Base-by-base conservation (phyloP, 1,139 yeast species). In the Yamadazyma taylorii region DNA sequence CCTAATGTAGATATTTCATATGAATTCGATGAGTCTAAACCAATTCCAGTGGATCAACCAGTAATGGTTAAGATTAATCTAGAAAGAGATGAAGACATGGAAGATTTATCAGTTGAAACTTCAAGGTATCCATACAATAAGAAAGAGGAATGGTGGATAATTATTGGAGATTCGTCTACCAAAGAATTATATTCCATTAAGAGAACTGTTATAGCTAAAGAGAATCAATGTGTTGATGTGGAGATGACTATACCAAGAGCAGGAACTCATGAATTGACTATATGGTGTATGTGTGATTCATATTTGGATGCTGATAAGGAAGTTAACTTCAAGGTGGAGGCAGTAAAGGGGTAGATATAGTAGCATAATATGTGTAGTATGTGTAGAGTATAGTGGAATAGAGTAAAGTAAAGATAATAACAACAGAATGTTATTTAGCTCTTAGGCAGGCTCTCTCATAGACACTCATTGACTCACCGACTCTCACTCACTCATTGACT, bases 281-380 rank as follows among this genome's bases (percentile, higher is more conserved):
- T 88, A 2, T 90, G 95, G 95, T 82, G 92, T 53, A 76, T 90
- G 60, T 85, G 97, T 61, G 97, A 90, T 54, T 83, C 95, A 0
- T 92, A 90, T 53, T 52, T 87, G 22, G 97, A 89, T 55, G 95
- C 89, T 2, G 98, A 92, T 56, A 87, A 86, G 56, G 96, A 90
- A 61, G 72, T 79, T 17, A 58, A 60, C 22, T 66, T 48, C n/a
- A 38, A 34, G 9, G 42, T 45, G 7, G 40, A 40, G 6, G 51
- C 43, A 8, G 22, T 12, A n/a, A n/a, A n/a, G n/a, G n/a, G n/a
- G n/a, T 19, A 8, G 8, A 19, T 19, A 19, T 5, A 19, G 21
- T 5, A 19, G 21, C 21, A 6, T 19, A 19, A 19, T 19, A 19
- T 5, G 5, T 19, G 13, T 24, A 24, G 13, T 24, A 24, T 5